phyloP scores from a whole-genome alignment of 306 rosid species.

The Ochetophila trinervis region DNA sequence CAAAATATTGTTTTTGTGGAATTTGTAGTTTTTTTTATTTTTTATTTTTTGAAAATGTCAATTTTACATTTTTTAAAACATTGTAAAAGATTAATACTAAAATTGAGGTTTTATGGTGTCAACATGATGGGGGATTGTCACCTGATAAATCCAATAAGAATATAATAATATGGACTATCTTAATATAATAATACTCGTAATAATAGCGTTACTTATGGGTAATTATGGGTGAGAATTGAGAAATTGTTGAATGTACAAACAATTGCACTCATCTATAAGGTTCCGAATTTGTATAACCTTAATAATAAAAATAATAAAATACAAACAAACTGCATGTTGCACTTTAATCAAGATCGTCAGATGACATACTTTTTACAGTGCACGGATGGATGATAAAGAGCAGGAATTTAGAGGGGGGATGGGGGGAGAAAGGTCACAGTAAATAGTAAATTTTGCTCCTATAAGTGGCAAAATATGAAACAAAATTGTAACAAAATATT shows the following conservation, averaged over 20 bases:
- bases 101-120: no score
- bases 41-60: no score
- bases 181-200: slow-evolving; percentile 16
- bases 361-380: slow-evolving; percentile 28
- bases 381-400: slow-evolving; percentile 29
- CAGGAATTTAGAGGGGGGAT: background rate
- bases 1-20: no score
- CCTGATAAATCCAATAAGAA: slow-evolving; percentile 1
- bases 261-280: no score
- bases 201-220: slow-evolving; percentile 24
- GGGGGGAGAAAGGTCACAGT: background rate
- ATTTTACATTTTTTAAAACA: background rate
- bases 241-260: slow-evolving; percentile 31
- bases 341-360: slow-evolving; percentile 37
- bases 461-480: background rate
- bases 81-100: no score
- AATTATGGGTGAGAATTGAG: slow-evolving; percentile 25
- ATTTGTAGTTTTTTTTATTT: no score
- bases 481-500: background rate
- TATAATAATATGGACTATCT: slow-evolving; percentile 7
- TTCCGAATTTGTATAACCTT: no score
- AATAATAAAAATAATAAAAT: no score
- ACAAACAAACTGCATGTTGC: slow-evolving; percentile 34
- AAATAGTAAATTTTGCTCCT: background rate
- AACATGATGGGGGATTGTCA: background rate